Evolutionary conservation across 805 yeast genomes (phyloP).

Genomic region (Saccharomycopsis amapae): DNA sequence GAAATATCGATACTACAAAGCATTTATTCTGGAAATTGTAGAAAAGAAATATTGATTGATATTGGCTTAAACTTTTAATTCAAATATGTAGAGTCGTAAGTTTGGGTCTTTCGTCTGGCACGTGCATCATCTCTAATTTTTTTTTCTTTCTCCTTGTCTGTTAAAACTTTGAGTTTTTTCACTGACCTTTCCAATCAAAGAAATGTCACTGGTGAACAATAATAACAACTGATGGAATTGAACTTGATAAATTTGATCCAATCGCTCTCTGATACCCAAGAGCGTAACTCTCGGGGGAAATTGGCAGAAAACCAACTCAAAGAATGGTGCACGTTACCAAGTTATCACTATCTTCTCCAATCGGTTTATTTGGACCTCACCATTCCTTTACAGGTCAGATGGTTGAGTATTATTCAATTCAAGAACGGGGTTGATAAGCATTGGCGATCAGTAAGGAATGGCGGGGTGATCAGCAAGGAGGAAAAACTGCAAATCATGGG

Average conservation of each 20-base stretch:
- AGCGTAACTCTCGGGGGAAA: conserved; percentile 36
- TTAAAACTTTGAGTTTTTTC: too few relatives aligned
- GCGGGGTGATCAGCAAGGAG: conserved; percentile 44
- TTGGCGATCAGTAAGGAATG: conserved; percentile 56
- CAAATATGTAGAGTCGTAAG: too few relatives aligned
- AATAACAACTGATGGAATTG: too few relatives aligned
- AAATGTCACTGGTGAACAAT: too few relatives aligned
- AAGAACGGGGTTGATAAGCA: conserved; percentile 80
- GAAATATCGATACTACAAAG: too few relatives aligned
- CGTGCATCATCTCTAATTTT: too few relatives aligned
- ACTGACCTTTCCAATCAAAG: too few relatives aligned
- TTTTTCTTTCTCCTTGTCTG: too few relatives aligned
- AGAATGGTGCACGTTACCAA: conserved; percentile 59
- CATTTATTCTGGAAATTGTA: too few relatives aligned
- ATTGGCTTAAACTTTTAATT: too few relatives aligned
- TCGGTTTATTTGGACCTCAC: conserved; percentile 54
- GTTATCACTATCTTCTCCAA: conserved; percentile 47
- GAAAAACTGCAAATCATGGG: conserved; percentile 55
- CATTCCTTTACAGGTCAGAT: conserved; percentile 58
- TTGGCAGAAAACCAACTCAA: conserved; percentile 65
- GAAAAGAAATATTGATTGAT: too few relatives aligned
- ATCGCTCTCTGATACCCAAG: conserved; percentile 3
- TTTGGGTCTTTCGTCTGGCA: too few relatives aligned
- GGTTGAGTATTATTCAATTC: conserved; percentile 82
- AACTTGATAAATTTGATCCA: background rate